Evolutionary conservation across 148 eudicot species (phyloP).

Genomic region (Nepenthes mirabilis): DNA sequence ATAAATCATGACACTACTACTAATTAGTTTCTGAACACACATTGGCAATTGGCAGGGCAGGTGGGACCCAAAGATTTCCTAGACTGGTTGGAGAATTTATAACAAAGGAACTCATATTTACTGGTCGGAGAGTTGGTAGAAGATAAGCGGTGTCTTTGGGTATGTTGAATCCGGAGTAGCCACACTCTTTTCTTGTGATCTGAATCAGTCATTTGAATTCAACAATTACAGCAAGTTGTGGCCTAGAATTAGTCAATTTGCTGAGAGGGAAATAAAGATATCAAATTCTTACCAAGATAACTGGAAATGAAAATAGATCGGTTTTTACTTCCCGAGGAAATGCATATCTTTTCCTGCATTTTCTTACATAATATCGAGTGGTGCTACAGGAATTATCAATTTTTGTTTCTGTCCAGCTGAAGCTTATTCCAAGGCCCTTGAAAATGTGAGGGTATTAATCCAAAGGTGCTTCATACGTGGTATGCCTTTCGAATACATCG

Average conservation of each 20-base stretch:
- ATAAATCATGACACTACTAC: not conserved
- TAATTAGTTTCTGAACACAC: not conserved
- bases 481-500: not conserved
- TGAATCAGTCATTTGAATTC: not conserved
- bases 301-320: too few relatives aligned
- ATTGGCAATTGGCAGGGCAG: slow-evolving; percentile 40
- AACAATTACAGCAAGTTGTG: slow-evolving; percentile 3
- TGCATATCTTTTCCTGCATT: too few relatives aligned
- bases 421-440: slow-evolving; percentile 75
- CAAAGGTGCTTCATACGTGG: slow-evolving; percentile 38
- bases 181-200: not conserved
- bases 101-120: slow-evolving; percentile 87
- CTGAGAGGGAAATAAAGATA: too few relatives aligned
- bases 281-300: too few relatives aligned
- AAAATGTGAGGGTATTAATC: slow-evolving; percentile 63
- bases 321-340: too few relatives aligned
- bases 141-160: slow-evolving; percentile 64
- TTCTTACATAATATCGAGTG: too few relatives aligned
- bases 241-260: slow-evolving; percentile 19
- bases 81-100: slow-evolving; percentile 77
- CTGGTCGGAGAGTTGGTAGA: slow-evolving; percentile 67
- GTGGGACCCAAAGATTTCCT: slow-evolving; percentile 91
- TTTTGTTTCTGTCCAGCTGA: slow-evolving; percentile 64
- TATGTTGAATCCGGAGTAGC: slow-evolving; percentile 14
- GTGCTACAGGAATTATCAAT: slow-evolving; percentile 38